Evolutionary conservation across 208 protist species (phyloP), one percentile per base, ranked within the genome.

Genomic region (Acanthamoeba lugdunensis): DNA sequence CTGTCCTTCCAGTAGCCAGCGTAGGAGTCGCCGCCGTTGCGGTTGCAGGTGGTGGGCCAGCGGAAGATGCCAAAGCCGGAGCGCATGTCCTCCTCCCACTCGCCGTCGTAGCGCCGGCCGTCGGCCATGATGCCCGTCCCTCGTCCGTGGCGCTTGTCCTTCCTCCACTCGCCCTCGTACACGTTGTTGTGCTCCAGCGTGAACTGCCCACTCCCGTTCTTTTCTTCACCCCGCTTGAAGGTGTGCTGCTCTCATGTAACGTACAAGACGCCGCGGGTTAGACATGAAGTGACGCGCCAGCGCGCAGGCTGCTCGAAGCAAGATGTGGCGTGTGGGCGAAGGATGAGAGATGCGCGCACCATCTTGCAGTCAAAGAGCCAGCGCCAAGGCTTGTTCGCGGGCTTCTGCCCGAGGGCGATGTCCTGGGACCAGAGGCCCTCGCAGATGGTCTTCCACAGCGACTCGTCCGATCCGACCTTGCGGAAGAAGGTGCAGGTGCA

Each of bases 1-100:
- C 33, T 88, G 79, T 88, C 79, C 71, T 73, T 90, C 84, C 84
- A 90, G 5, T 90, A n/a, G 84, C 84, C 84, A 21, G 18, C 33
- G 58, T 90, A 90, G 37, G 33, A 28, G n/a, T 54, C 84, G 33
- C 95, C 95, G 48, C 81, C 81, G 52, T 88, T 88, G 52, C 54
- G 48, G 81, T 65, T 65, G 81, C 81, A 88, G 5, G 52, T 65
- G 18, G 54, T 58, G 52, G 81, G 81, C 81, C 81, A 88, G 81
- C 52, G 48, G 81, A 88, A 88, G 81, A 65, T 88, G 81, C 81
- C 81, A 65, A 88, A 88, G n/a, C 81, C 81, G 30, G 81, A 88
- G 81, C 81, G 81, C 81, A 88, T 88, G 81, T 88, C 81, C 11
- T 88, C 54, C 81, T 56, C 81, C 81, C 81, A 88, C 50, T 88